These are phyloP conservation scores for Cardiospermum halicacabum DNA, from an alignment of 345 rosid genomes.

Conservation along the genomic window DNA sequence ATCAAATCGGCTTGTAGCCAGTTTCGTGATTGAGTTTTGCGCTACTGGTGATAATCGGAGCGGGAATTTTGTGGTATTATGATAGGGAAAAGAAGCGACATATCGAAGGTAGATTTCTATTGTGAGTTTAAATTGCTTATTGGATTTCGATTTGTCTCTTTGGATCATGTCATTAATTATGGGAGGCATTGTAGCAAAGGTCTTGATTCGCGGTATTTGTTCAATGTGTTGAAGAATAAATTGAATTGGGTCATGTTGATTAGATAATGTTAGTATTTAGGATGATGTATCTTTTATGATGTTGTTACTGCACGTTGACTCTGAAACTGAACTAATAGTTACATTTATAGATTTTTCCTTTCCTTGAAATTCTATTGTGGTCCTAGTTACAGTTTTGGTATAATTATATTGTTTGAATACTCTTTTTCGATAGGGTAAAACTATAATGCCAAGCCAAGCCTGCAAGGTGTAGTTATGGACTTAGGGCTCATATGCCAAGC, in stretches of 20 bases:
- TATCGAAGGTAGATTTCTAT: conserved; percentile 91
- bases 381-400: neutral
- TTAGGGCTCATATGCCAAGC: neutral
- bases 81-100: conserved; percentile 76
- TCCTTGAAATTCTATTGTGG: neutral
- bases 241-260: neutral
- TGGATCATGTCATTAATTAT: neutral
- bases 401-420: neutral
- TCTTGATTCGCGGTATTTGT: neutral
- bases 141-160: too few relatives aligned
- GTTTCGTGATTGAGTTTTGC: conserved; percentile 93
- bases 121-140: conserved; percentile 37
- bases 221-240: neutral
- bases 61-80: conserved; percentile 64
- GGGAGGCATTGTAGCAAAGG: too few relatives aligned
- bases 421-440: neutral
- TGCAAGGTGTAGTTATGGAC: too few relatives aligned
- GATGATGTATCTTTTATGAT: neutral
- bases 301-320: neutral
- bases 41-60: conserved; percentile 71
- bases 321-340: neutral
- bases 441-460: neutral
- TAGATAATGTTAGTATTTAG: neutral
- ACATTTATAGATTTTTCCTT: neutral
- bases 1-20: conserved; percentile 57